Percentiles rank a stretch among this genome's conserved stretches.
Evolutionary conservation across 2,329 filamentous ascomycete genomes (phyloP).

Genomic region (Fusarium ambrosium): DNA sequence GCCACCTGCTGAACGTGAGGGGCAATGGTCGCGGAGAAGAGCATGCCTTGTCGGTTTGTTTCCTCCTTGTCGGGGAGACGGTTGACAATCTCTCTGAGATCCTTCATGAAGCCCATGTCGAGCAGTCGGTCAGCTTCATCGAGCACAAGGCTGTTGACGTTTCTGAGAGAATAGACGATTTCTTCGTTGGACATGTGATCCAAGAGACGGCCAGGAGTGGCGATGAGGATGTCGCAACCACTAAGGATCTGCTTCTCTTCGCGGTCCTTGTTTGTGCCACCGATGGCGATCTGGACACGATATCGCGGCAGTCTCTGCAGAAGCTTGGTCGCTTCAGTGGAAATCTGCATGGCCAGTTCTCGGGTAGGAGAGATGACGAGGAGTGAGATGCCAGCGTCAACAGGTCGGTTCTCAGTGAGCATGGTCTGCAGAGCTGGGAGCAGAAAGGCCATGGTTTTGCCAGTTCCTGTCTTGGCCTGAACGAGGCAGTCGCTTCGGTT

Average conservation of each 20-base stretch:
- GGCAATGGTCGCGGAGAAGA: slow-evolving; percentile 88
- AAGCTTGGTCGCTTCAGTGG: slow-evolving; percentile 77
- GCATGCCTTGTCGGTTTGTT: slow-evolving; percentile 77
- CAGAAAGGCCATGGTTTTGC: slow-evolving; percentile 88
- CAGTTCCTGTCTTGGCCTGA: slow-evolving; percentile 89
- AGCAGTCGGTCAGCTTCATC: slow-evolving; percentile 87
- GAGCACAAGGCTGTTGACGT: slow-evolving; percentile 83
- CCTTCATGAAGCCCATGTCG: slow-evolving; percentile 87
- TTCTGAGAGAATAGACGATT: slow-evolving; percentile 74
- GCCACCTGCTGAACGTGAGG: slow-evolving; percentile 84
- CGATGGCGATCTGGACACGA: slow-evolving; percentile 83
- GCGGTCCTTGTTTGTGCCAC: slow-evolving; percentile 80
- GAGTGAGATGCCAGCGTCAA: slow-evolving; percentile 63
- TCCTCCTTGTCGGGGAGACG: slow-evolving; percentile 73
- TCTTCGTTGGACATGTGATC: slow-evolving; percentile 84
- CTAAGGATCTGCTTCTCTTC: slow-evolving; percentile 78
- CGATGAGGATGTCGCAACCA: slow-evolving; percentile 84
- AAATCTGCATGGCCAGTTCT: slow-evolving; percentile 78
- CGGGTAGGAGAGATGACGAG: slow-evolving; percentile 79
- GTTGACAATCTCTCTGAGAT: slow-evolving; percentile 81
- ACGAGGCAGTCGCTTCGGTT: slow-evolving; percentile 71
- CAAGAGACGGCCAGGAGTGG: slow-evolving; percentile 82
- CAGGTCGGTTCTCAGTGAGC: slow-evolving; percentile 59
- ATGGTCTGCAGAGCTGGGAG: slow-evolving; percentile 86
- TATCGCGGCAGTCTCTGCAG: slow-evolving; percentile 80